Evolutionary conservation across 2,329 filamentous ascomycete genomes (phyloP).

Genomic region (Elsinoe arachidis): DNA sequence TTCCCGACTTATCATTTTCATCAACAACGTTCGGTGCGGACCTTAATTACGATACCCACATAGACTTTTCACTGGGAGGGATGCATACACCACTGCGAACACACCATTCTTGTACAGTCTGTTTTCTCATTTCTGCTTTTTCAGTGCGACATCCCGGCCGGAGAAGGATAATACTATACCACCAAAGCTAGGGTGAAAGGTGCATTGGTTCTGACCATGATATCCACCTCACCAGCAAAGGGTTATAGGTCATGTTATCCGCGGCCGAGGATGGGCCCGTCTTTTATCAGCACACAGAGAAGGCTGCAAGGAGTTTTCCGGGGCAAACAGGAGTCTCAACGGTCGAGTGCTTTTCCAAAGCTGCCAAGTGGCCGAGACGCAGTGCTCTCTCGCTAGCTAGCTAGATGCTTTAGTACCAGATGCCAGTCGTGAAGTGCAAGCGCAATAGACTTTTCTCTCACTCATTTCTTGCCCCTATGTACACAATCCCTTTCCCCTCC

Average conservation of each 20-base stretch:
- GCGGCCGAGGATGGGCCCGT: too few relatives aligned
- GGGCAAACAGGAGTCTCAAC: too few relatives aligned
- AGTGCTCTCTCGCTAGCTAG: too few relatives aligned
- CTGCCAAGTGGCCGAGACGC: too few relatives aligned
- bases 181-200: not conserved
- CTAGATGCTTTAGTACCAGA: too few relatives aligned
- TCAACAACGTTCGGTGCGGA: not conserved
- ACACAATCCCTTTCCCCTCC: not conserved
- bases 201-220: not conserved
- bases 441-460: too few relatives aligned
- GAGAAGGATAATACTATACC: not conserved
- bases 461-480: not conserved
- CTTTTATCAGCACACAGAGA: too few relatives aligned
- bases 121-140: not conserved
- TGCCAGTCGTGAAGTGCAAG: too few relatives aligned
- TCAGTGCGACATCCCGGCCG: not conserved
- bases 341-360: too few relatives aligned
- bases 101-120: not conserved
- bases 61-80: slow-evolving; percentile 10
- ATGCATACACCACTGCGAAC: slow-evolving; percentile 2
- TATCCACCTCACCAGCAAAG: not conserved
- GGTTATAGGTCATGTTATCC: too few relatives aligned
- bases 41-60: slow-evolving; percentile 11
- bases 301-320: too few relatives aligned
- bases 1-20: not conserved